A percentile compares a stretch with the other conserved stretches of the same genome.
Evolutionary conservation across 768 basidiomycete genomes (phyloP).

Genomic region (Lactarius psammicola): DNA sequence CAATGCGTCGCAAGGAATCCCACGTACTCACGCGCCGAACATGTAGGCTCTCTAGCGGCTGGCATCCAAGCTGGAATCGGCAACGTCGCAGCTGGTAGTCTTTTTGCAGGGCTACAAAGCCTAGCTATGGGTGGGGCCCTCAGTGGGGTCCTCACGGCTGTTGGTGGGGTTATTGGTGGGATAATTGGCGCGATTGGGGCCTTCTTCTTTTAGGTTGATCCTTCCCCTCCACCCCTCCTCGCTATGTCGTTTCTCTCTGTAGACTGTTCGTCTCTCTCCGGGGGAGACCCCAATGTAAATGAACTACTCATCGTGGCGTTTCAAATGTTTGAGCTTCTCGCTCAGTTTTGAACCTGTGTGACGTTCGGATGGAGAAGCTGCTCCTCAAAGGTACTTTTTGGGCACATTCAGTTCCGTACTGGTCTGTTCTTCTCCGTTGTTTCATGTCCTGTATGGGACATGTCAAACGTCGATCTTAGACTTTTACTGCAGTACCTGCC

Average conservation of each 20-base stretch:
- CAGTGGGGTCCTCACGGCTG: neutral
- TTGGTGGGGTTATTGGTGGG: neutral
- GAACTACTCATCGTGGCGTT: neutral
- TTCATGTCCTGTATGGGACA: neutral
- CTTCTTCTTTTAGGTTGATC: too few relatives aligned
- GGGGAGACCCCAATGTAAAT: neutral
- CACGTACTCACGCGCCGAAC: neutral
- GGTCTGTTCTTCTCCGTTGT: neutral
- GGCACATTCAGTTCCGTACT: neutral
- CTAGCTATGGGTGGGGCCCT: constrained; percentile 21
- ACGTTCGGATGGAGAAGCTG: neutral
- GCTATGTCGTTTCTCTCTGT: neutral
- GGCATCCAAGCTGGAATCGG: constrained; percentile 33
- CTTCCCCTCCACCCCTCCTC: too few relatives aligned
- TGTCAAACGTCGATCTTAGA: neutral
- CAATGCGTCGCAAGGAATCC: neutral
- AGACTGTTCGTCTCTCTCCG: neutral
- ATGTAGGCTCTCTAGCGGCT: constrained; percentile 31
- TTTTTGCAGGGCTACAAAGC: constrained; percentile 26
- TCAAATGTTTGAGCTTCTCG: too few relatives aligned
- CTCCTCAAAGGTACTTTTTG: neutral
- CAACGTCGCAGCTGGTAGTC: constrained; percentile 29
- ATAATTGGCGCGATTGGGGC: neutral
- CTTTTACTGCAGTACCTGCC: neutral
- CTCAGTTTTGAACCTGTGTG: neutral